Evolutionary conservation across 306 rosid genomes (phyloP).

Genomic region (Cucurbita pepo): DNA sequence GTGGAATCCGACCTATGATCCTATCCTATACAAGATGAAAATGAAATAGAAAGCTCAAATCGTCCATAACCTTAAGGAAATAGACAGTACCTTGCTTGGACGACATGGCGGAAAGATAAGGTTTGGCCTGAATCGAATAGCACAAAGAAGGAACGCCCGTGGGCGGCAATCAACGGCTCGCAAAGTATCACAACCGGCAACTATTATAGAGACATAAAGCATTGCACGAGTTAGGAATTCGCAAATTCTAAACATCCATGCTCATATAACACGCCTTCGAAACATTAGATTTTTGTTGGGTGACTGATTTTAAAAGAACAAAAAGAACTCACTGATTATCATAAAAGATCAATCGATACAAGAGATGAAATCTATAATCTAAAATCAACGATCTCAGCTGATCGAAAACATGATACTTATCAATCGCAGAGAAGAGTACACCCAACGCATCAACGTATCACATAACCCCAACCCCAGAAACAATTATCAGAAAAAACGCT

Average conservation of each 20-base stretch:
- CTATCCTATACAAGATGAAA: background rate
- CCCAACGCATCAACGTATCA: background rate
- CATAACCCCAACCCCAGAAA: background rate
- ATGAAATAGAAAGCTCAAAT: background rate
- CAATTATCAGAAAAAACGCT: background rate
- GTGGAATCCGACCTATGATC: background rate
- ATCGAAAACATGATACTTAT: background rate
- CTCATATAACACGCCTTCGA: no score
- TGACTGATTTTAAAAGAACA: background rate
- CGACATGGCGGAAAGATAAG: constrained; percentile 5
- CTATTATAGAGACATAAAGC: background rate
- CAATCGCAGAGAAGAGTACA: background rate
- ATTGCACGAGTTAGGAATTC: background rate
- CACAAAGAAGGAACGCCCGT: background rate
- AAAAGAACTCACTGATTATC: background rate
- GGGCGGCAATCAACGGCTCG: no score
- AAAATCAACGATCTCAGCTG: background rate
- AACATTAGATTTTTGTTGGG: no score
- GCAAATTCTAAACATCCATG: background rate
- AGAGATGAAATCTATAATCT: background rate
- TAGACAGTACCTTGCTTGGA: constrained; percentile 43
- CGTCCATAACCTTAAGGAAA: background rate
- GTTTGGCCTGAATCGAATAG: constrained; percentile 20
- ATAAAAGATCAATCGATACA: background rate
- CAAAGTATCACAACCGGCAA: background rate